Percentiles rank a stretch among this genome's conserved stretches.
These are phyloP conservation scores for Protomyces arabidopsidicola DNA, from an alignment of 1,139 yeast species.

Conservation along the genomic window DNA sequence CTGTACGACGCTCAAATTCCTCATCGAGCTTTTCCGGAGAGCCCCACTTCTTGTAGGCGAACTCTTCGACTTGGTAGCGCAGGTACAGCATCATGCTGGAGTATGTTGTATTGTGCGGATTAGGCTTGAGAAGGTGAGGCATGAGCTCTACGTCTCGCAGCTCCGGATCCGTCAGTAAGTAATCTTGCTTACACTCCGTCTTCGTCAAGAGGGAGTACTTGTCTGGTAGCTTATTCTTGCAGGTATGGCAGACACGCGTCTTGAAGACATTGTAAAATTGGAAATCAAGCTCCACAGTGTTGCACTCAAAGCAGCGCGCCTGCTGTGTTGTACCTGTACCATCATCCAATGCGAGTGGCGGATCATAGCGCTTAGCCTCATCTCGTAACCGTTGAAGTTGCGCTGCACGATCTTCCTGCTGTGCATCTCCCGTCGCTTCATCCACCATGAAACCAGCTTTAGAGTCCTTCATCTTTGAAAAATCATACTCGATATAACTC, in stretches of 20 bases:
- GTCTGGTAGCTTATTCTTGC: slow-evolving; percentile 70
- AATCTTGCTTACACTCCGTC: slow-evolving; percentile 92
- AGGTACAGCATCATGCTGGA: slow-evolving; percentile 89
- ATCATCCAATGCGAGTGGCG: slow-evolving; percentile 50
- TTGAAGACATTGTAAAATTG: slow-evolving; percentile 63
- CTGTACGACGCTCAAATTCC: slow-evolving; percentile 87
- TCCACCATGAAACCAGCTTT: slow-evolving; percentile 76
- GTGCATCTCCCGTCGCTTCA: slow-evolving; percentile 37
- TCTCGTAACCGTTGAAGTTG: slow-evolving; percentile 29
- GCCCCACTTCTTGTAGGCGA: slow-evolving; percentile 93
- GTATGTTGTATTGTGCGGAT: slow-evolving; percentile 85
- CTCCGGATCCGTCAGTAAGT: slow-evolving; percentile 57
- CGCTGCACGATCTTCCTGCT: slow-evolving; percentile 13
- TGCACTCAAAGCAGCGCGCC: slow-evolving; percentile 45
- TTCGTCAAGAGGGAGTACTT: slow-evolving; percentile 87
- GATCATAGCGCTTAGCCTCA: slow-evolving; percentile 52
- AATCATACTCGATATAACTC: slow-evolving; percentile 75
- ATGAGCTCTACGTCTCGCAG: slow-evolving; percentile 63
- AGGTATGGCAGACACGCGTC: slow-evolving; percentile 70
- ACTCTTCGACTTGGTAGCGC: slow-evolving; percentile 84
- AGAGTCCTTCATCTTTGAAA: slow-evolving; percentile 81
- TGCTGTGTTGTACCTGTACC: slow-evolving; percentile 71
- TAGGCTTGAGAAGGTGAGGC: slow-evolving; percentile 80
- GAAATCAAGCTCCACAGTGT: slow-evolving; percentile 67
- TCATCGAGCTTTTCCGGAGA: slow-evolving; percentile 78